phyloP scores from a whole-genome alignment of 192 early-diverging fungal species.

The Thamnidium elegans region DNA sequence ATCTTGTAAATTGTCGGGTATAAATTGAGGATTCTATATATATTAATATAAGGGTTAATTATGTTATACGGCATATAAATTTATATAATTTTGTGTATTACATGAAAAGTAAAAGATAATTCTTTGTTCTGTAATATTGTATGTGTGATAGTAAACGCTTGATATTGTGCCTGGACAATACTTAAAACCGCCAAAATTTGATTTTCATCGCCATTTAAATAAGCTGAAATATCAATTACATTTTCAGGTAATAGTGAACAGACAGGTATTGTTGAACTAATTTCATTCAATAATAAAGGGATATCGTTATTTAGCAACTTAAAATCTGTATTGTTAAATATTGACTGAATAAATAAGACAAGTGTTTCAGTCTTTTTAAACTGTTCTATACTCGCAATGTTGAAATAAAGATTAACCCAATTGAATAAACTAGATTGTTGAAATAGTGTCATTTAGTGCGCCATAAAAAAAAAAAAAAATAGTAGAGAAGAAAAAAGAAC shows the following conservation, averaged over 20 bases:
- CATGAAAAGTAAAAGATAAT: constrained; percentile 4
- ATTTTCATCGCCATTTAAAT: constrained; percentile 3
- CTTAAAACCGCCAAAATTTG: background rate
- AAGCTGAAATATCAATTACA: background rate
- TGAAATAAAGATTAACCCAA: constrained; percentile 8
- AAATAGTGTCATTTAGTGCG: too few species aligned
- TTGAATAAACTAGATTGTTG: constrained; percentile 2
- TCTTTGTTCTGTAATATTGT: background rate
- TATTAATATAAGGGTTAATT: background rate
- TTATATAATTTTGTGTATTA: background rate
- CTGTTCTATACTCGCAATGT: constrained; percentile 4
- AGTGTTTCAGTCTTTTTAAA: background rate
- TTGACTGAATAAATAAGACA: background rate
- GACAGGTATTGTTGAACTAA: background rate
- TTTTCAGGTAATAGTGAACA: background rate
- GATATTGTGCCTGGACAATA: constrained; percentile 12
- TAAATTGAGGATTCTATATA: background rate
- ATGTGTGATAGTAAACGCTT: constrained; percentile 1
- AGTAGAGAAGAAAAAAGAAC: too few species aligned
- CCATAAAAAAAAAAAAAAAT: too few species aligned
- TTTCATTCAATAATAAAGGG: background rate
- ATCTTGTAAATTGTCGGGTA: background rate
- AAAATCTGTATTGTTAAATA: background rate
- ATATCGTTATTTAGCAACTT: too few species aligned
- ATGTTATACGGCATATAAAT: background rate